Conservation (phyloP, 1,284 basidiomycete genomes). For the Ganoderma resinaceum region DNA sequence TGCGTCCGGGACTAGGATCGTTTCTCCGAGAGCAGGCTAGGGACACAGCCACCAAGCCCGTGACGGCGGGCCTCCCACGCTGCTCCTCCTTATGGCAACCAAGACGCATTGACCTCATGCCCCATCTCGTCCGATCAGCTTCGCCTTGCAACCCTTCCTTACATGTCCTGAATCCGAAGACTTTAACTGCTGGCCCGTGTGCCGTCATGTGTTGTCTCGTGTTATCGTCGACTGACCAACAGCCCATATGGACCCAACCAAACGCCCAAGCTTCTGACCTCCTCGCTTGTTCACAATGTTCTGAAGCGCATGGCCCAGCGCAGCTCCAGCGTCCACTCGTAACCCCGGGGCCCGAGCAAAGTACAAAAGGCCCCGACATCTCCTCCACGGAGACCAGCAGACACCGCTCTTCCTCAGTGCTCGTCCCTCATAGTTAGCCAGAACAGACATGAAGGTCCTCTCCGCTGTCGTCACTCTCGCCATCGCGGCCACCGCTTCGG, state of each 20-base stretch:
- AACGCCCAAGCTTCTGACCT: conserved; percentile 13
- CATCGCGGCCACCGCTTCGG: conserved; percentile 23
- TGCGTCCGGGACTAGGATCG: not conserved
- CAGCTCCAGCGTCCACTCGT: conserved; percentile 1
- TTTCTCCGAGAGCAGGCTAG: not conserved
- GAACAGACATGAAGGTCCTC: conserved; percentile 28
- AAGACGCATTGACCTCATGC: not conserved
- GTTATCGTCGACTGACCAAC: conserved; percentile 14
- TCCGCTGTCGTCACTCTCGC: conserved; percentile 20
- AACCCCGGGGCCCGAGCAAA: not conserved
- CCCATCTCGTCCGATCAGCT: not conserved
- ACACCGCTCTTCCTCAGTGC: not conserved
- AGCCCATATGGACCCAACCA: conserved; percentile 13
- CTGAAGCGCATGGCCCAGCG: conserved; percentile 5
- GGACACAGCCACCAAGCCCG: not conserved
- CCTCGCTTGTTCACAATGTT: conserved; percentile 9
- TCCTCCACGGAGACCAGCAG: not conserved
- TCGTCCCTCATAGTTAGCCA: not conserved
- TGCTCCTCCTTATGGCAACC: not conserved
- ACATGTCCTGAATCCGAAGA: not conserved
- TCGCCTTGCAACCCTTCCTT: not conserved
- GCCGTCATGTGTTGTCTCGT: conserved; percentile 1
- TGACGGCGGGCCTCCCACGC: not conserved
- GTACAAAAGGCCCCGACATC: conserved; percentile 10
- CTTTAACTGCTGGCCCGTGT: not conserved